Percentiles rank a stretch among this genome's conserved stretches.
Evolutionary conservation across 345 rosid species (phyloP).

Genomic region (Eucalyptus shirleyi): DNA sequence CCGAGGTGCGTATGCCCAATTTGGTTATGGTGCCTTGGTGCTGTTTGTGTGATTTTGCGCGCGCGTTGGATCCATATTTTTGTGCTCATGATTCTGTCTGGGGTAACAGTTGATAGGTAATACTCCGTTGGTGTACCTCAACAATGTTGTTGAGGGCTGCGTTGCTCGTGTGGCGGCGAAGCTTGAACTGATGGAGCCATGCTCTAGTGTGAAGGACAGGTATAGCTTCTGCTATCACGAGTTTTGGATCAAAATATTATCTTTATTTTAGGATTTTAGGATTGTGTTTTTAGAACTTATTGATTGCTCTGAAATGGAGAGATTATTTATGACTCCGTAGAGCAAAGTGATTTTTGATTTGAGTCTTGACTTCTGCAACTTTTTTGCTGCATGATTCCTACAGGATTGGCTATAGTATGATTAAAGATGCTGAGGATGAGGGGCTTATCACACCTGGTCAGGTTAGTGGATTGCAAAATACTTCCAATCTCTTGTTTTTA

Average conservation of each 20-base stretch:
- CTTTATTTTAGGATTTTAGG: not conserved
- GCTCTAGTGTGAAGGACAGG: constrained; percentile 87
- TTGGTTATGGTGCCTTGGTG: not conserved
- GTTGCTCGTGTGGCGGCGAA: constrained; percentile 76
- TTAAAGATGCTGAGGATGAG: constrained; percentile 68
- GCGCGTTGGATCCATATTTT: not conserved
- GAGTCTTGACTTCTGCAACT: not conserved
- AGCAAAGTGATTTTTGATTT: not conserved
- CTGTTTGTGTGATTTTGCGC: not conserved
- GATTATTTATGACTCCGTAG: not conserved
- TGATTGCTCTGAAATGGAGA: not conserved
- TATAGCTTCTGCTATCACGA: not conserved
- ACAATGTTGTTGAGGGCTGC: constrained; percentile 60
- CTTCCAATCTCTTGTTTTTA: not conserved
- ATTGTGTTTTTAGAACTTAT: not conserved
- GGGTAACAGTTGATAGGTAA: constrained; percentile 58
- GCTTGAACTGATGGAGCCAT: constrained; percentile 76
- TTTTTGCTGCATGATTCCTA: not conserved
- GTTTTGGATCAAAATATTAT: not conserved
- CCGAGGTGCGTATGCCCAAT: constrained; percentile 35
- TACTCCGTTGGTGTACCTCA: constrained; percentile 78
- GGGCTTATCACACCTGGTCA: constrained; percentile 72
- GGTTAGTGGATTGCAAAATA: constrained; percentile 14
- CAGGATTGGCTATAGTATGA: constrained; percentile 94
- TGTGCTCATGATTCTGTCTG: not conserved